Evolutionary conservation across 805 yeast species (phyloP).

Genomic region (Naumovozyma dairenensis): DNA sequence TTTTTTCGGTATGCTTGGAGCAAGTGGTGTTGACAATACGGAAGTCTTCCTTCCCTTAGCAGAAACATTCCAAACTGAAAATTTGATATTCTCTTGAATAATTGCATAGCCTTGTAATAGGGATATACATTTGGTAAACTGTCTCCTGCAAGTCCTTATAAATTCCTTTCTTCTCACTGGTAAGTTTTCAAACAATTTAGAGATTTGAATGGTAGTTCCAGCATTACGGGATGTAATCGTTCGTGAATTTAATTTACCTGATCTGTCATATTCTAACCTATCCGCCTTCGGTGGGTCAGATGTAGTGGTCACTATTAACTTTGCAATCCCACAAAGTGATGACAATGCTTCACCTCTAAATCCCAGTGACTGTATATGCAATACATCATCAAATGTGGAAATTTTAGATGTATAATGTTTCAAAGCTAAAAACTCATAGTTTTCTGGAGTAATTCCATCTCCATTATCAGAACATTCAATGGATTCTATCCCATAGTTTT

Average conservation of each 20-base stretch:
- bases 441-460: conserved; percentile 44
- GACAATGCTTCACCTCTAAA: conserved; percentile 78
- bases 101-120: conserved; percentile 62
- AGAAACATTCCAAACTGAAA: conserved; percentile 48
- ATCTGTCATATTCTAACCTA: conserved; percentile 40
- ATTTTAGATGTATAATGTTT: conserved; percentile 66
- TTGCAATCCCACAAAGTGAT: conserved; percentile 51
- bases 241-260: conserved; percentile 42
- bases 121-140: conserved; percentile 57
- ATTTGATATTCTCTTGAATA: conserved; percentile 45
- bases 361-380: conserved; percentile 47
- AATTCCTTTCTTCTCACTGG: conserved; percentile 81
- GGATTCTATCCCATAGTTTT: conserved; percentile 62
- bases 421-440: conserved; percentile 44
- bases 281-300: conserved; percentile 49
- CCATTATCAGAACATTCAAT: conserved; percentile 67
- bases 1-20: conserved; percentile 40
- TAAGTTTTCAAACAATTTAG: conserved; percentile 51
- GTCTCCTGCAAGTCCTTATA: conserved; percentile 54
- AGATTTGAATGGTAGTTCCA: conserved; percentile 61
- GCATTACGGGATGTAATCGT: conserved; percentile 40
- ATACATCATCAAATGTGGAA: conserved; percentile 43
- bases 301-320: conserved; percentile 42
- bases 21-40: conserved; percentile 51
- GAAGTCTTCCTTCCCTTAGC: conserved; percentile 40